Evolutionary conservation across 179 eudicot species (phyloP).

Genomic region (Carnegiea gigantea): DNA sequence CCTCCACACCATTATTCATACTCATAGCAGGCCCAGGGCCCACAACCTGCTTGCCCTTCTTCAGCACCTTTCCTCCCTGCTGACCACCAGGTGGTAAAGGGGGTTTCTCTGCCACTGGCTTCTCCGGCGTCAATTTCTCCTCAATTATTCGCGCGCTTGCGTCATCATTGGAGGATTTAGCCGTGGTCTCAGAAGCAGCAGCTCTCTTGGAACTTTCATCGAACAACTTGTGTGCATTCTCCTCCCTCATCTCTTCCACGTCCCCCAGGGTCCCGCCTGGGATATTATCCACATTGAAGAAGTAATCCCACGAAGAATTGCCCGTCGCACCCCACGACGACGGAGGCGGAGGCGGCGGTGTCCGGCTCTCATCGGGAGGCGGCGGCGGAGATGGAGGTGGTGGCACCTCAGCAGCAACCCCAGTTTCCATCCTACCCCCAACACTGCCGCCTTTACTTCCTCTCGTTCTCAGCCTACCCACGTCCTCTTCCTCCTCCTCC

Average conservation of each 20-base stretch:
- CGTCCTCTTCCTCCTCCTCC: constrained; percentile 28
- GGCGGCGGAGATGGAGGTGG: constrained; percentile 32
- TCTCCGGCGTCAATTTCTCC: constrained; percentile 23
- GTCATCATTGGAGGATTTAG: background rate
- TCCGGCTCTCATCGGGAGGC: constrained; percentile 22
- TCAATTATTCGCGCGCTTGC: constrained; percentile 14
- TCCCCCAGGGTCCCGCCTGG: constrained; percentile 37
- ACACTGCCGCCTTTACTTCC: constrained; percentile 24
- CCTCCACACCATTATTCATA: constrained; percentile 33
- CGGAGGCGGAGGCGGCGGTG: constrained; percentile 26
- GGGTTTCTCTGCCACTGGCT: constrained; percentile 21
- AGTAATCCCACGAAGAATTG: constrained; percentile 35
- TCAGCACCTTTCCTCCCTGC: constrained; percentile 30
- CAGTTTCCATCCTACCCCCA: constrained; percentile 24
- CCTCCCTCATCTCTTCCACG: constrained; percentile 29
- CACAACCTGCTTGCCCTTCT: constrained; percentile 42
- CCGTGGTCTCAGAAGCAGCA: background rate
- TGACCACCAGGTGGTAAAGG: constrained; percentile 15
- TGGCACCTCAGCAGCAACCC: constrained; percentile 13
- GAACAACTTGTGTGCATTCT: constrained; percentile 21
- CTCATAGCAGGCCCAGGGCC: constrained; percentile 23
- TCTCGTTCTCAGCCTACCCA: constrained; percentile 21
- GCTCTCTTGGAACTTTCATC: constrained; percentile 28
- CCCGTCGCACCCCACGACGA: constrained; percentile 16
- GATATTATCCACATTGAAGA: constrained; percentile 30